phyloP scores from a whole-genome alignment of 192 early-diverging fungal species.

The Backusella mclennaniae region DNA sequence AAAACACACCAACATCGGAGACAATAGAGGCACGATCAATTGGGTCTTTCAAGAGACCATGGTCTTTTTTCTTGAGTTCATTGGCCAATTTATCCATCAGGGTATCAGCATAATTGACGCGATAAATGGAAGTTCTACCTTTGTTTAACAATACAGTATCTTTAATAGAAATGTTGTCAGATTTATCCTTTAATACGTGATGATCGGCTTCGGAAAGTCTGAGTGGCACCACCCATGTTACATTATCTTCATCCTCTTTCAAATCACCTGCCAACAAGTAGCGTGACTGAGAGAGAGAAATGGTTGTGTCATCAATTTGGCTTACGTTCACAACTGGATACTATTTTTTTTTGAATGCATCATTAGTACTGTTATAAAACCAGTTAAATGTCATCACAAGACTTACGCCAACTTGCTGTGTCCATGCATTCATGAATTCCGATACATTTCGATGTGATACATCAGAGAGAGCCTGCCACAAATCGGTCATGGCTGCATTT shows the following conservation, averaged over 20 bases:
- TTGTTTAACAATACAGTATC: constrained; percentile 71
- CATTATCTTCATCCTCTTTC: constrained; percentile 51
- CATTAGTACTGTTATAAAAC: background rate
- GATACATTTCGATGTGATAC: constrained; percentile 76
- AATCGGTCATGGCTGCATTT: constrained; percentile 82
- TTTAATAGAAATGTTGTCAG: constrained; percentile 43
- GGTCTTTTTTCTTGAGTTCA: constrained; percentile 37
- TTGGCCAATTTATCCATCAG: constrained; percentile 48
- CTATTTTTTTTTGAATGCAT: background rate
- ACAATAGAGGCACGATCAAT: constrained; percentile 81
- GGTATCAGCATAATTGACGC: constrained; percentile 67
- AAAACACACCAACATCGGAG: constrained; percentile 76
- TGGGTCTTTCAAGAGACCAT: constrained; percentile 53
- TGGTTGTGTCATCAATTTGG: constrained; percentile 29
- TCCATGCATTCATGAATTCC: constrained; percentile 89
- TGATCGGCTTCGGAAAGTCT: constrained; percentile 38
- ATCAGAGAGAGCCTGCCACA: constrained; percentile 80
- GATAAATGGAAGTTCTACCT: constrained; percentile 77
- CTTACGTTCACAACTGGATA: constrained; percentile 81
- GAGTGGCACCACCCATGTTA: constrained; percentile 86
- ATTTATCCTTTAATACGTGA: constrained; percentile 25
- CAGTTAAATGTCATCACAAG: background rate
- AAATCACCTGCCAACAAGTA: constrained; percentile 77
- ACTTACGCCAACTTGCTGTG: constrained; percentile 70
- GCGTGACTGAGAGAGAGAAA: constrained; percentile 75